Evolutionary conservation across 2,329 filamentous ascomycete genomes (phyloP), one percentile per base, ranked within the genome.

Genomic region (Paecilomyces formosus): DNA sequence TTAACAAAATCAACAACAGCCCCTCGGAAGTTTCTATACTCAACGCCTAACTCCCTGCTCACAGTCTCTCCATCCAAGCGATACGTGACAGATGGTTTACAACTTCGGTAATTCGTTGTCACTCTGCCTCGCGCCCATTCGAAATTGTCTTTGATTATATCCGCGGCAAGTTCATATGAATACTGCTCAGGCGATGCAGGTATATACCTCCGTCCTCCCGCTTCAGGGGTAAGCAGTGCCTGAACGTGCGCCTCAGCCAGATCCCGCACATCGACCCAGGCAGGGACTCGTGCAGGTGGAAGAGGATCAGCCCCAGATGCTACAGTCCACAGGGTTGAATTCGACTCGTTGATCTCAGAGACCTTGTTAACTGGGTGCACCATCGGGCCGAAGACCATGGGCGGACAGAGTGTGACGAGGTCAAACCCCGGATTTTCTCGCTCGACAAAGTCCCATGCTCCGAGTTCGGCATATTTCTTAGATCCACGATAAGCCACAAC

Each of bases 231-330:
- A 12, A 79, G 33, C 2, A 79, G 63, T 1, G 79, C 77, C 51
- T 75, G 72, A 1, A 78, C 73, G 61, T 81, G 79, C 0, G 76
- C 78, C 12, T 65, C 60, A 0, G 79, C 78, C 1, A 81, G 64
- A 61, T 81, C 78, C 4, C 79, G 66, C 0, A 78, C 79, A 59
- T 81, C 79, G 21, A 80, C 73, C 75, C 75, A 81, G 11, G 33
- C 33, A 15, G 33, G 33, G 5, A 39, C 33, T 39, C n/a, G 9
- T 39, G 74, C 68, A 1, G 69, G 62, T 0, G 79, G 78, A 0
- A 81, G 57, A 1, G 64, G 72, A 52, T 67, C 65, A n/a, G 62
- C 63, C 3, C 75, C 76, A 0, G 58, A 67, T 1, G 74, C 74
- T 8, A 79, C 69, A 22, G 66, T 69, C 76, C 76, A 79, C 0